Percentiles rank a stretch among this genome's conserved stretches.
Evolutionary conservation across 805 yeast species (phyloP).

Genomic region (Kodamaea sagamina): DNA sequence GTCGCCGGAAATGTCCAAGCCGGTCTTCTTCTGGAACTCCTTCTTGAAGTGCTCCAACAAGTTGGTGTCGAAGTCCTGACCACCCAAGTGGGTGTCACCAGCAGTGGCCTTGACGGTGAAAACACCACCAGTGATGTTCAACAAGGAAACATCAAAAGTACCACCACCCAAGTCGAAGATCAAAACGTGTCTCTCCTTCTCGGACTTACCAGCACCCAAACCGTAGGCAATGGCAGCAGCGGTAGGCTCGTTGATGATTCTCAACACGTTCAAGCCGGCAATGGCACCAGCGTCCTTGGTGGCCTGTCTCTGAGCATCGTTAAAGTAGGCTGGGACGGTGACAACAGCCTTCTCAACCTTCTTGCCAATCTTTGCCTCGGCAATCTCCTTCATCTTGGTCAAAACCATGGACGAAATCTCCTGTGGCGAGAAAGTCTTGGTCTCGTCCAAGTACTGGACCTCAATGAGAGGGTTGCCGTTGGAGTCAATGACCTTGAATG

Average conservation of each 20-base stretch:
- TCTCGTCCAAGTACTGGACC: conserved; percentile 50
- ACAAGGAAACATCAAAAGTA: conserved; percentile 93
- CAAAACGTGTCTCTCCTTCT: conserved; percentile 66
- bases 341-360: conserved; percentile 59
- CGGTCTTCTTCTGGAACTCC: conserved; percentile 50
- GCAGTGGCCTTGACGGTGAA: conserved; percentile 93
- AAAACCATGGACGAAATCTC: conserved; percentile 52
- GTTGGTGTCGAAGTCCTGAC: conserved; percentile 55
- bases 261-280: conserved; percentile 51
- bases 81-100: conserved; percentile 56
- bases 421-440: conserved; percentile 50
- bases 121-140: conserved; percentile 93
- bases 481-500: conserved; percentile 47
- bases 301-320: conserved; percentile 54
- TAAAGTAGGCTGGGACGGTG: conserved; percentile 53
- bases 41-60: conserved; percentile 49
- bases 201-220: conserved; percentile 65
- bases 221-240: conserved; percentile 98
- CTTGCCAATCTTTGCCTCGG: conserved; percentile 86
- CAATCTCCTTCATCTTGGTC: conserved; percentile 63
- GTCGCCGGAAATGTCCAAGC: conserved; percentile 47
- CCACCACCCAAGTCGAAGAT: conserved; percentile 98
- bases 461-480: conserved; percentile 50
- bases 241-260: conserved; percentile 60
- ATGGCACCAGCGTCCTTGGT: conserved; percentile 55